phyloP scores from a whole-genome alignment of 306 rosid species.

The Aeschynomene evenia region DNA sequence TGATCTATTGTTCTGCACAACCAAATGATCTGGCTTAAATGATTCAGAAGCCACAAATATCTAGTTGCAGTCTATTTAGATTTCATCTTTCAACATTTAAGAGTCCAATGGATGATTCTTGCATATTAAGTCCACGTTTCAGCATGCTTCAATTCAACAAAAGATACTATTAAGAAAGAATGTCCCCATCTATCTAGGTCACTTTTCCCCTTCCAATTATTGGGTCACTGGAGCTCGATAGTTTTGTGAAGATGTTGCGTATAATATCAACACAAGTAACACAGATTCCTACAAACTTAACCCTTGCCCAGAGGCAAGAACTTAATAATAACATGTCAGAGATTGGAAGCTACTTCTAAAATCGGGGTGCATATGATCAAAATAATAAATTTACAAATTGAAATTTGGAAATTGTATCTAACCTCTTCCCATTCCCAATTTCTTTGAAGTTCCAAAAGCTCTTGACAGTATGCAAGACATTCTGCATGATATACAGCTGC shows the following conservation, averaged over 20 bases:
- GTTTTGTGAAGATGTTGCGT: not conserved
- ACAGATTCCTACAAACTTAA: not conserved
- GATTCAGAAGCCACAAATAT: not conserved
- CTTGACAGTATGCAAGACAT: conserved; percentile 85
- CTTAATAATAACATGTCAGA: not conserved
- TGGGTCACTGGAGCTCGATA: not conserved
- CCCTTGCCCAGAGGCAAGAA: not conserved
- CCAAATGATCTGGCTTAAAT: not conserved
- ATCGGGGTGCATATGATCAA: not conserved
- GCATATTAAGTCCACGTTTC: not conserved
- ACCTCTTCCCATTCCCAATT: conserved; percentile 78
- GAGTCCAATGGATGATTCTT: not conserved
- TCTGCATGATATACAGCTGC: conserved; percentile 15
- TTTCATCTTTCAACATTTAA: not conserved
- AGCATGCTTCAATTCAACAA: not conserved
- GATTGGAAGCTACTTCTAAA: not conserved
- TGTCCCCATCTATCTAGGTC: not conserved
- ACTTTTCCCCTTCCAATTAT: not conserved
- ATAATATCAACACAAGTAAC: not conserved
- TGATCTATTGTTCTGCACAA: not conserved
- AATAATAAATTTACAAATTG: not conserved
- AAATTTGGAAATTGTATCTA: not conserved
- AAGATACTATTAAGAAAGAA: not conserved
- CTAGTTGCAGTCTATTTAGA: not conserved
- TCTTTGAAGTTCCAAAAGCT: conserved; percentile 60